These are phyloP conservation scores for Citrus mangshanensis DNA, from an alignment of 345 rosid species.

Conservation along the genomic window DNA sequence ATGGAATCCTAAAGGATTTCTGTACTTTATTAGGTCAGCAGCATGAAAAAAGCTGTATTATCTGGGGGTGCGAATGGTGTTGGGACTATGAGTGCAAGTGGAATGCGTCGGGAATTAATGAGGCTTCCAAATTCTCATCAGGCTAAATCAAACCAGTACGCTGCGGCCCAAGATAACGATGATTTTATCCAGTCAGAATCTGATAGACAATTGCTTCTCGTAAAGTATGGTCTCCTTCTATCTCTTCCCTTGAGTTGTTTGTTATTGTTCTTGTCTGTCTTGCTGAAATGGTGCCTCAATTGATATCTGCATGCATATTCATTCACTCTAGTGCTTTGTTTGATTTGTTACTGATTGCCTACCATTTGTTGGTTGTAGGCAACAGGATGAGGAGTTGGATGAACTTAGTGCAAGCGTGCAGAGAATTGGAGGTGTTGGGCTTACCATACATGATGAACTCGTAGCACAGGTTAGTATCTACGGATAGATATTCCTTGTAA, in stretches of 20 bases:
- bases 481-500: not conserved
- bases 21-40: constrained; percentile 51
- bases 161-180: constrained; percentile 50
- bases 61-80: constrained; percentile 50
- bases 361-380: constrained; percentile 41
- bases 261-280: not conserved
- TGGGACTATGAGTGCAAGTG: constrained; percentile 46
- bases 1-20: constrained; percentile 14
- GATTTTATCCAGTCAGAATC: constrained; percentile 87
- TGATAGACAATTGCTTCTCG: constrained; percentile 90
- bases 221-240: constrained; percentile 51
- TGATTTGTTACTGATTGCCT: not conserved
- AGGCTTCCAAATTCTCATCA: constrained; percentile 69
- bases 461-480: constrained; percentile 61
- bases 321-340: not conserved
- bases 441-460: constrained; percentile 96
- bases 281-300: not conserved
- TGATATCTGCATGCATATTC: not conserved
- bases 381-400: constrained; percentile 96
- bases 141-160: constrained; percentile 55
- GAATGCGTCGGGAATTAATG: constrained; percentile 78
- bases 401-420: constrained; percentile 89
- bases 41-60: constrained; percentile 65
- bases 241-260: not conserved
- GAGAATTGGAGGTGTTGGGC: constrained; percentile 94